Conservation (phyloP, 768 basidiomycete species). For the Paxillus ammoniavirescens region DNA sequence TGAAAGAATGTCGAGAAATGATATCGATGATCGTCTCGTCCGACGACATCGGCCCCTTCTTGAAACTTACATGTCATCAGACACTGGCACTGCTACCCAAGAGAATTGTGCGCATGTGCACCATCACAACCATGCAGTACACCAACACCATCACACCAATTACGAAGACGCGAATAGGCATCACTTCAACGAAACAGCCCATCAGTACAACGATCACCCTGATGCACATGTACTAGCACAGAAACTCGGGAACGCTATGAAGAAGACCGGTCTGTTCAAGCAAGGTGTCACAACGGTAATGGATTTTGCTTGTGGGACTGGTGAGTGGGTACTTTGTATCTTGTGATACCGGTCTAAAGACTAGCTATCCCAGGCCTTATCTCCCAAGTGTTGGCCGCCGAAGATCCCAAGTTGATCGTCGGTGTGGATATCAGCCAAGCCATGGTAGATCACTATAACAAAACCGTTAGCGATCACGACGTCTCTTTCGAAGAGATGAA, state of each 20-base stretch:
- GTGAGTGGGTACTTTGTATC: constrained; percentile 30
- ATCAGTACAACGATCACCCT: constrained; percentile 24
- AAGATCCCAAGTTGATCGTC: constrained; percentile 59
- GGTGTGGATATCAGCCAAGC: constrained; percentile 76
- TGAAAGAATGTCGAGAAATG: not conserved
- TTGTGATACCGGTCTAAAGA: not conserved
- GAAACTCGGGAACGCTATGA: constrained; percentile 27
- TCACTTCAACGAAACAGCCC: constrained; percentile 25
- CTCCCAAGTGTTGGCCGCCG: constrained; percentile 58
- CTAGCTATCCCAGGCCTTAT: constrained; percentile 53
- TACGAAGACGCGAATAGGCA: constrained; percentile 25
- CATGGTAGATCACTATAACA: constrained; percentile 68
- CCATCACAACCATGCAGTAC: not conserved
- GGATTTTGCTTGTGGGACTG: constrained; percentile 78
- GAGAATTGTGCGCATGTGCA: not conserved
- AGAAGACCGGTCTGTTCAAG: constrained; percentile 46
- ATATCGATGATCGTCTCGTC: not conserved
- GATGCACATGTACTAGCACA: constrained; percentile 19
- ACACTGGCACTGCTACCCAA: not conserved
- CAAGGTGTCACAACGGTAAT: constrained; percentile 55
- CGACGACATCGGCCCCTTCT: not conserved
- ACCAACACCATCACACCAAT: not conserved
- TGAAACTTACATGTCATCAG: not conserved
- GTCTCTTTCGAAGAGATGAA: constrained; percentile 65
- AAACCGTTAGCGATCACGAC: constrained; percentile 55